Base-by-base conservation (phyloP, 164 flowering plant species). In the Pachysandra terminalis region DNA sequence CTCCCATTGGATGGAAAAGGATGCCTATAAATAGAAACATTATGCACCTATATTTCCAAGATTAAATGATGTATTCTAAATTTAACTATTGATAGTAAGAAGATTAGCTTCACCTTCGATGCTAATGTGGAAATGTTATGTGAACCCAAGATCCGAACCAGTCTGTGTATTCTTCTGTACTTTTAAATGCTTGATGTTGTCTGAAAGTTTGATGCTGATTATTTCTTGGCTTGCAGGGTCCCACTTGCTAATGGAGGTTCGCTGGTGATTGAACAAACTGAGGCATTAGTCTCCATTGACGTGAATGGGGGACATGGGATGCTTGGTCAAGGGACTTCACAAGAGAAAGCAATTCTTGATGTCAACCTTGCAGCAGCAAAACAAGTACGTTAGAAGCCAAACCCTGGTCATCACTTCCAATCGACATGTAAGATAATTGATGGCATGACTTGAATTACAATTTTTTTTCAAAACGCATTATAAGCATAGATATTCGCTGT, bases 351-450 rank as follows among this genome's bases (percentile, higher is more conserved):
- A 71, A 79, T 85, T 80, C 87, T 95, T 71, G 94, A 91, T 67
- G 98, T 91, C 75, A 95, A 95, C 81, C 92, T 95, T 75, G 89
- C 90, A 27, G 98, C 98, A 65, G 97, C 98, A 63, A 90, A 87
- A 82, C 98, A 95, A 73, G 98, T 95, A 84, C 41, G 81, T 73
- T 70, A 24, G 52, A 59, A 57, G 60, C 71, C 70, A 75, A 71
- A 53, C 68, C 63, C 32, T 68, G 32, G 51, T 69, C 48, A 65
- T 17, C 63, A 49, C 55, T 66, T 73, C 24, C 40, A 56, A 67
- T 67, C n/a, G 14, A 24, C 69, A 28, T 55, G 69, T 68, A 32
- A 67, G 53, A 48, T 64, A 3, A 45, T 45, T n/a, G 52, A 22
- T 48, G 23, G 59, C 28, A 60, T 58, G 53, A 59, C 37, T 32